Evolutionary conservation across 257 asterid genomes (phyloP), one percentile per base, ranked within the genome.

Genomic region (Asclepias syriaca): DNA sequence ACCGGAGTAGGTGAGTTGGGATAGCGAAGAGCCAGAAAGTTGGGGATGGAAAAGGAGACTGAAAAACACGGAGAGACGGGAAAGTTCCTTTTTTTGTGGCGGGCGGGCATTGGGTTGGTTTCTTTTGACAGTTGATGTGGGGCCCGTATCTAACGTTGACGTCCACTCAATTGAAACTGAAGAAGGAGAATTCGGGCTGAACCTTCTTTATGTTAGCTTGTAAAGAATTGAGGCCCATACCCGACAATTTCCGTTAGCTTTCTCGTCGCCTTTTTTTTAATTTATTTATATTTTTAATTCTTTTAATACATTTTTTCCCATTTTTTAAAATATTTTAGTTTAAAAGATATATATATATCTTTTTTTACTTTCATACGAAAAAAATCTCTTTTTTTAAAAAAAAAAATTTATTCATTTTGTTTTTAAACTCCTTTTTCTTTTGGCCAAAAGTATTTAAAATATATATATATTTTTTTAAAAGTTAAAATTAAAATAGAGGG

Each of bases 51-150:
- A 21, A 9, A 27, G 54, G 64, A 40, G 22, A 21, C 24, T 29
- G 16, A 45, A 22, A 46, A 53, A 18, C 19, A 53, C 57, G 19
- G 57, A 53, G 22, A 45, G 58, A 24, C 8, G 54, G 7, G 10
- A 55, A 55, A 19, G 29, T 53, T 43, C 11, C 6, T 43, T 43
- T 40, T 54, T 55, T 12, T 55, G 77, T 66, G 77, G 72, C 72
- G 67, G 77, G 77, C 59, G 77, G 60, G 12, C 48, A 68, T 4
- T 54, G 19, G 43, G 60, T 45, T 67, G 61, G 59, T 45, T 66
- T 43, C 48, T 43, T 43, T 56, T 49, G 34, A 56, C 68, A 27
- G 78, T 74, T 56, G 64, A 8, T 46, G n/a, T 56, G 73, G 73
- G 46, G 61, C 73, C 29, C 22, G 2, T 22, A 1, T 2, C 39